phyloP scores from a whole-genome alignment of 208 protist genomes.

The Histomonas meleagridis region DNA sequence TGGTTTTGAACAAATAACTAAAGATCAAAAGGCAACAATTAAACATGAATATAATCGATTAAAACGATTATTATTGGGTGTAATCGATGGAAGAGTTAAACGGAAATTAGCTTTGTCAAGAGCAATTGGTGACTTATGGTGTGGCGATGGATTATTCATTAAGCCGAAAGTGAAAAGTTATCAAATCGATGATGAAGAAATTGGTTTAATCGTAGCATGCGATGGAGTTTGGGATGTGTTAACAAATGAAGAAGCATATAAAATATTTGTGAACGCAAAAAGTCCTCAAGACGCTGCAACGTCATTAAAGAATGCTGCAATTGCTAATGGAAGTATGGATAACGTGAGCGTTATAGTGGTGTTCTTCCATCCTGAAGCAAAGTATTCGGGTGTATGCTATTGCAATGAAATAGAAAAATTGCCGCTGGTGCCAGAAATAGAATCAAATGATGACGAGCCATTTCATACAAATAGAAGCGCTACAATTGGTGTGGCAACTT shows the following conservation, averaged over 20 bases:
- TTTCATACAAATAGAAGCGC: too few relatives aligned
- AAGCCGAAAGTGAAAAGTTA: neutral
- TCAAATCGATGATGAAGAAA: neutral
- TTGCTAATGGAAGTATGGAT: neutral
- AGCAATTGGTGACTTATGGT: neutral
- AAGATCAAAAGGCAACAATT: neutral
- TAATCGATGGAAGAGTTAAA: neutral
- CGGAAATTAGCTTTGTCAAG: neutral
- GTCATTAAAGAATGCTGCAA: neutral
- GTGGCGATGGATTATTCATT: neutral
- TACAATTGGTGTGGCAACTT: too few relatives aligned
- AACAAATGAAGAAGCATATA: neutral
- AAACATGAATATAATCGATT: neutral
- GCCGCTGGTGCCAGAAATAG: neutral
- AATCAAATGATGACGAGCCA: neutral
- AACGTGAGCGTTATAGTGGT: neutral
- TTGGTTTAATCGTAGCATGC: neutral
- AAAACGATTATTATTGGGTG: neutral
- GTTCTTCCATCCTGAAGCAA: neutral
- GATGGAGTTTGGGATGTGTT: constrained; percentile 34
- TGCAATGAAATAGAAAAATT: neutral
- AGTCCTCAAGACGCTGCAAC: neutral
- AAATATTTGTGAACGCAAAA: neutral
- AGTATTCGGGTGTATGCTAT: neutral
- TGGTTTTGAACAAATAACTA: neutral